Evolutionary conservation across 805 yeast genomes (phyloP).

Genomic region (Teunomyces kruisii): DNA sequence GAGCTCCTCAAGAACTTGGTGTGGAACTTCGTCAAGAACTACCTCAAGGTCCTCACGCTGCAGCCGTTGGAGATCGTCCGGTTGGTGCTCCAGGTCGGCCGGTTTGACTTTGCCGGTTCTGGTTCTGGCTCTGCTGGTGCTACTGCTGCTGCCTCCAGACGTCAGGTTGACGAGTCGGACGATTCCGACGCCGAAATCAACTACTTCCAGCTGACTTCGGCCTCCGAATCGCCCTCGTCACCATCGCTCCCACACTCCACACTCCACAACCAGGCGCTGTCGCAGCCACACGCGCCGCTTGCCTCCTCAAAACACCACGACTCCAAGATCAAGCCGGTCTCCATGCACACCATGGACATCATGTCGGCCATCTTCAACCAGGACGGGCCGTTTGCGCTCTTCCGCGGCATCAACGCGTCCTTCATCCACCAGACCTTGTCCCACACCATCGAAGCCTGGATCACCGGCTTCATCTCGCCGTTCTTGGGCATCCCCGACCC

Average conservation of each 20-base stretch:
- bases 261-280: background rate
- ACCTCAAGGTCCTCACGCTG: slow-evolving; percentile 63
- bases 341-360: slow-evolving; percentile 64
- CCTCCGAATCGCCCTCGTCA: background rate
- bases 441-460: slow-evolving; percentile 85
- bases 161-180: slow-evolving; percentile 4
- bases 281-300: too few species aligned
- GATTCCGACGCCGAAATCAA: slow-evolving; percentile 31
- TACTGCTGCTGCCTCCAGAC: background rate
- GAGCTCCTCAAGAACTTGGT: slow-evolving; percentile 58
- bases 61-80: slow-evolving; percentile 90
- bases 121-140: background rate
- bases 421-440: slow-evolving; percentile 75
- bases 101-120: slow-evolving; percentile 48
- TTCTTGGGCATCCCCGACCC: slow-evolving; percentile 85
- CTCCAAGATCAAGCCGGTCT: slow-evolving; percentile 51
- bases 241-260: background rate
- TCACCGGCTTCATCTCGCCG: slow-evolving; percentile 84
- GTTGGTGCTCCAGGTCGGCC: slow-evolving; percentile 77
- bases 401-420: slow-evolving; percentile 76
- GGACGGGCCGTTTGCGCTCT: slow-evolving; percentile 70
- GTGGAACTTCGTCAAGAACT: slow-evolving; percentile 63
- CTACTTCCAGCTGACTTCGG: slow-evolving; percentile 31
- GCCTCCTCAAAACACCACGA: background rate
- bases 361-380: slow-evolving; percentile 61